Conservation (phyloP, 805 yeast genomes). For the Ogataea neopini region DNA sequence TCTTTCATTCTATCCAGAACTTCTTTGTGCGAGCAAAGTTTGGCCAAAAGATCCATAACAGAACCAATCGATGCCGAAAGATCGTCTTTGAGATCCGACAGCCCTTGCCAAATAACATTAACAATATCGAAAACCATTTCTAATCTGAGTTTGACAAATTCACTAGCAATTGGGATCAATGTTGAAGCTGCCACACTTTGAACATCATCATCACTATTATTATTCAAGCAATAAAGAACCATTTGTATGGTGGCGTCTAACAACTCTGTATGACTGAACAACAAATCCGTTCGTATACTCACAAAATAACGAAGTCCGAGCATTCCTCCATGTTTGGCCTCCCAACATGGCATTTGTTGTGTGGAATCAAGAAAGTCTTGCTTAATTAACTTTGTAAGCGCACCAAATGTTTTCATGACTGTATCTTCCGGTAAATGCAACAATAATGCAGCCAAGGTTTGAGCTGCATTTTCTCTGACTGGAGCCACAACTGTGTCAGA, state of each 20-base stretch:
- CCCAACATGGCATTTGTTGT: conserved; percentile 72
- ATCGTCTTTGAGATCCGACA: conserved; percentile 85
- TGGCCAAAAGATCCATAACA: conserved; percentile 90
- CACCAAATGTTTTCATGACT: conserved; percentile 62
- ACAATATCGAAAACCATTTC: conserved; percentile 49
- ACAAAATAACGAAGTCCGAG: conserved; percentile 90
- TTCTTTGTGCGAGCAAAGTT: conserved; percentile 76
- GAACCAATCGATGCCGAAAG: conserved; percentile 93
- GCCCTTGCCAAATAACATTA: conserved; percentile 86
- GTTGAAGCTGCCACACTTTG: conserved; percentile 97
- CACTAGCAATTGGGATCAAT: conserved; percentile 83
- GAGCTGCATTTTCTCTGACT: conserved; percentile 95
- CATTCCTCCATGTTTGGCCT: conserved; percentile 98
- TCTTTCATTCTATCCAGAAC: conserved; percentile 72
- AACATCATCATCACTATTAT: conserved; percentile 91
- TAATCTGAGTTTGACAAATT: conserved; percentile 68
- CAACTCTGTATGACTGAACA: conserved; percentile 56
- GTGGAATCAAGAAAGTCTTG: conserved; percentile 53
- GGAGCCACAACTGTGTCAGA: conserved; percentile 98
- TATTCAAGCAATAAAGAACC: conserved; percentile 80
- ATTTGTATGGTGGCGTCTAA: conserved; percentile 75
- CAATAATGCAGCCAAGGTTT: conserved; percentile 84
- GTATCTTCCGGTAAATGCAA: conserved; percentile 65
- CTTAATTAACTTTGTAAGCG: conserved; percentile 66
- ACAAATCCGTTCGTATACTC: conserved; percentile 80